These are phyloP conservation scores for Aspergillus neotritici DNA, from an alignment of 2,329 filamentous ascomycete genomes.

Conservation along the genomic window DNA sequence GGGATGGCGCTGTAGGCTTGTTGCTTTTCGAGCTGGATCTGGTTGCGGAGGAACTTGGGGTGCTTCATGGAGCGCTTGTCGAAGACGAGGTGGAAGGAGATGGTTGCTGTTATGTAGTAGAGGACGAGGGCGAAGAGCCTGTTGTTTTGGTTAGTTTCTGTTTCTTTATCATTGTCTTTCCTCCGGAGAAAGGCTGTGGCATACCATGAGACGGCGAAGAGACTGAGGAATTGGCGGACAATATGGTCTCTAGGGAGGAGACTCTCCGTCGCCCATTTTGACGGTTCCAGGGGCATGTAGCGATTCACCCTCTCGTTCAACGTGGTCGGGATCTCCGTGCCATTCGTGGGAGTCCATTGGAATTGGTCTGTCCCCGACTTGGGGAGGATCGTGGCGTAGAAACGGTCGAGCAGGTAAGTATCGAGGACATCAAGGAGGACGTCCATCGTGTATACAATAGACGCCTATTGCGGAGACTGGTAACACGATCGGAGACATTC, in stretches of 20 bases:
- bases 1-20: slow-evolving; percentile 72
- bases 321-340: neutral
- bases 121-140: slow-evolving; percentile 7
- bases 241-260: slow-evolving; percentile 3
- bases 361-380: neutral
- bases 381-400: slow-evolving; percentile 15
- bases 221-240: slow-evolving; percentile 6
- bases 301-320: slow-evolving; percentile 6
- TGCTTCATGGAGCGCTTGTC: slow-evolving; percentile 83
- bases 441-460: slow-evolving; percentile 11
- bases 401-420: slow-evolving; percentile 16
- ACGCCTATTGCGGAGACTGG: neutral
- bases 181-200: neutral
- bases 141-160: neutral
- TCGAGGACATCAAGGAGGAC: slow-evolving; percentile 18
- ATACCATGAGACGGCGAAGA: slow-evolving; percentile 8
- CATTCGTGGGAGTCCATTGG: neutral
- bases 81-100: slow-evolving; percentile 59
- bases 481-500: neutral
- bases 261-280: slow-evolving; percentile 5
- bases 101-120: slow-evolving; percentile 5
- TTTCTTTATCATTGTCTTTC: neutral
- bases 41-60: slow-evolving; percentile 89
- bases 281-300: slow-evolving; percentile 5
- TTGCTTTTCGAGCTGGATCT: slow-evolving; percentile 75